A percentile compares a stretch with the other conserved stretches of the same genome.
Evolutionary conservation across 2,329 filamentous ascomycete species (phyloP).

Genomic region (Colletotrichum cordylinicola): DNA sequence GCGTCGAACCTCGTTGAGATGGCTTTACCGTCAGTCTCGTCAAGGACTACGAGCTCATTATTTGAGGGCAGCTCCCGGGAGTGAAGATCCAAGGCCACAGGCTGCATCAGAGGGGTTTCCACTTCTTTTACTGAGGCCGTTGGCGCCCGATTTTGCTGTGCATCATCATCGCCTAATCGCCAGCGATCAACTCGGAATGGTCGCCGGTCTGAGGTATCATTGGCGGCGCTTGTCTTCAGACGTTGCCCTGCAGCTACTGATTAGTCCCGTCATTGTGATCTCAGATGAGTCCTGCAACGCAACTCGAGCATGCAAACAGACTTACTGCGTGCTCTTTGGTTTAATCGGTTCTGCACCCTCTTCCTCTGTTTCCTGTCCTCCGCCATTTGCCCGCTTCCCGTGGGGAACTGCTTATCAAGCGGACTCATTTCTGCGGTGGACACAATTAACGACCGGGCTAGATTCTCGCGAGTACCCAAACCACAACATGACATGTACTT

Average conservation of each 20-base stretch:
- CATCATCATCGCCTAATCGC: slow-evolving; percentile 1
- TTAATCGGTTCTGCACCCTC: slow-evolving; percentile 14
- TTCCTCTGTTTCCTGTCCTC: slow-evolving; percentile 6
- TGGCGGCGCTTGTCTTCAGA: neutral
- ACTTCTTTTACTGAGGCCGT: neutral
- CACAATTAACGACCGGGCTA: neutral
- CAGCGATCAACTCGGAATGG: slow-evolving; percentile 2
- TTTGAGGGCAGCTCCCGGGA: neutral
- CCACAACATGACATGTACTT: neutral
- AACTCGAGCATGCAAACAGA: neutral
- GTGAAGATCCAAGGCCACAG: neutral
- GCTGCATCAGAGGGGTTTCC: neutral
- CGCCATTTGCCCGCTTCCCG: neutral
- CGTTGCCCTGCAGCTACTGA: neutral
- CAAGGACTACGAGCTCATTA: neutral
- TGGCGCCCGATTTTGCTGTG: neutral
- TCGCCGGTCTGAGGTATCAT: neutral
- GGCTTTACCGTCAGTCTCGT: neutral
- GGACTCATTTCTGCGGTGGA: neutral
- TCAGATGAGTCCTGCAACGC: neutral
- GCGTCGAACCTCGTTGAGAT: neutral
- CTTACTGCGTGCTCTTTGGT: slow-evolving; percentile 19
- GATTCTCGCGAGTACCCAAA: neutral
- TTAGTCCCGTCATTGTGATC: neutral
- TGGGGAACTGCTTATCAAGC: neutral